Conservation (phyloP, 768 basidiomycete genomes). For the Favolaschia claudopus region DNA sequence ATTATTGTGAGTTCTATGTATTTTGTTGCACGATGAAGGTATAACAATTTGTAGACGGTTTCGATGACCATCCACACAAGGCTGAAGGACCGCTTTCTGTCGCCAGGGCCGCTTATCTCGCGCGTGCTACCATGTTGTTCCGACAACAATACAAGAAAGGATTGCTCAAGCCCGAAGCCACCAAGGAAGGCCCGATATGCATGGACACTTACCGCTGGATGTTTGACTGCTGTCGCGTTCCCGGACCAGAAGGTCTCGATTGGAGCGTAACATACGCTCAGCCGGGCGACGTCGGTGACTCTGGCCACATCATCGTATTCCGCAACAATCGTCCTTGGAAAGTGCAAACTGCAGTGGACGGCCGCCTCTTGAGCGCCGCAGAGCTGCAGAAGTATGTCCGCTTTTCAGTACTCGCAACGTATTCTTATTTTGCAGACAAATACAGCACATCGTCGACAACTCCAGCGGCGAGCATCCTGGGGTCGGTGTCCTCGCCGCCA, state of each 20-base stretch:
- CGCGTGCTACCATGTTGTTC: constrained; percentile 77
- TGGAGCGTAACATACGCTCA: constrained; percentile 77
- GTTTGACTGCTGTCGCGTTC: constrained; percentile 90
- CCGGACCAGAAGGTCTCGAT: constrained; percentile 76
- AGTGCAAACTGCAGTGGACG: constrained; percentile 64
- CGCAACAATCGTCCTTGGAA: constrained; percentile 89
- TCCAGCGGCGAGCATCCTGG: constrained; percentile 70
- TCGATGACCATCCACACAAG: constrained; percentile 71
- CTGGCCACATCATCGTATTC: constrained; percentile 86
- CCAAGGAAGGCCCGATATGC: constrained; percentile 75
- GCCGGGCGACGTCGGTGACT: constrained; percentile 60
- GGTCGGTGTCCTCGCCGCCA: constrained; percentile 79
- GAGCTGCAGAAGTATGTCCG: constrained; percentile 68
- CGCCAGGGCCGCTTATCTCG: constrained; percentile 74
- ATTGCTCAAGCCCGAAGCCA: constrained; percentile 65
- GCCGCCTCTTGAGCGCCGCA: constrained; percentile 64
- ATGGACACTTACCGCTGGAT: constrained; percentile 95
- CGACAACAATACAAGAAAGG: constrained; percentile 74
- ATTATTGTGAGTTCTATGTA: constrained; percentile 70
- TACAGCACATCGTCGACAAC: constrained; percentile 74
- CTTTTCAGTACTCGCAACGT: background rate
- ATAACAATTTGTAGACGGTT: constrained; percentile 67
- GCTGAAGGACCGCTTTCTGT: constrained; percentile 62
- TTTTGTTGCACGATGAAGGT: background rate
- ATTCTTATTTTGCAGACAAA: constrained; percentile 57